Base-by-base conservation (phyloP, 2,329 filamentous ascomycete species). In the Fusarium ambrosium region DNA sequence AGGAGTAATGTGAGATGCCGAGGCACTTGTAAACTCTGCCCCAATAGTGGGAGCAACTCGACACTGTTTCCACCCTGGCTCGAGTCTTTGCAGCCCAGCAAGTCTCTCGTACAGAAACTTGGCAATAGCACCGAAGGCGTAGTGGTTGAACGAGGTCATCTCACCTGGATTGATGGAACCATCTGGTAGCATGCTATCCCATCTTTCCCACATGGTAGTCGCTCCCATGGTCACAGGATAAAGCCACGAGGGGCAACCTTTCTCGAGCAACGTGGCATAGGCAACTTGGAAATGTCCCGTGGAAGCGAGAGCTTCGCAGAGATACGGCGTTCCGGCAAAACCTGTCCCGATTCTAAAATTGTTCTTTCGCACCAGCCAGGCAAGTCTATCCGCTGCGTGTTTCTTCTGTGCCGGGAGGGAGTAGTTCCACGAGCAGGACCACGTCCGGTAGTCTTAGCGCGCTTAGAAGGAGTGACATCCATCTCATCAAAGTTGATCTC, bases 131-230 rank as follows among this genome's bases (percentile, higher is more conserved):
- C 84, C 83, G 18, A 85, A 81, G 0, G 84, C 83, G 45, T 86
- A 86, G 66, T 86, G 83, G 58, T 86, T 84, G 51, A 84, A 83
- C 14, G 80, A 83, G 0, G 83, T 86, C 84, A 86, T 86, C 29
- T 81, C 74, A 0, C 84, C 81, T 0, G 82, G 79, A 62, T 86
- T 86, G 41, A 86, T 79, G 0, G 67, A 77, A 0, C 82, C 83
- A 59, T 85, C 79, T 0, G 82, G 80, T 10, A 83, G 66, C 71
- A 86, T 80, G 20, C 78, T 80, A 24, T 86, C 82, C 84, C 84
- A 86, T 6, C 84, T 80, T 73, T 86, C 85, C 84, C 83, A 86
- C 1, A 83, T 81, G 0, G 83, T 85, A 1, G 84, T 86, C 0
- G 81, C 82, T 6, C 81, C 82, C 81, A 85, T 84, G 1, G 73